Evolutionary conservation across 176 grass and related monocot species (phyloP).

Genomic region (Tillandsia leiboldiana): DNA sequence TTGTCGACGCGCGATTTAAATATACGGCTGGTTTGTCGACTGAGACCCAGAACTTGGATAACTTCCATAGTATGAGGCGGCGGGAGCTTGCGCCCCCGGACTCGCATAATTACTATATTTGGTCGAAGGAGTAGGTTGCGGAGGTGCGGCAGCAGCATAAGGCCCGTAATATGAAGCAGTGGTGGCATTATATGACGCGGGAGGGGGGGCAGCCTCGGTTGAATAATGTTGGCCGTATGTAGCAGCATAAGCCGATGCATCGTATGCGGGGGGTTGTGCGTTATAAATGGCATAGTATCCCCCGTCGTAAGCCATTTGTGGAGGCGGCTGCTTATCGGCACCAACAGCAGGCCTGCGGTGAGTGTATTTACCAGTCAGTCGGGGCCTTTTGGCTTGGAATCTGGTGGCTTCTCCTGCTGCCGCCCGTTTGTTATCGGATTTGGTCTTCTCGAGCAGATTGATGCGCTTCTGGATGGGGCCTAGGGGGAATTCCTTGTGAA

Average conservation of each 20-base stretch:
- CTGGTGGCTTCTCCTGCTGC: constrained; percentile 22
- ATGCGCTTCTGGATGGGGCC: constrained; percentile 68
- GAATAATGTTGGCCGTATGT: constrained; percentile 30
- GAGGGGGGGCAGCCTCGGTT: constrained; percentile 19
- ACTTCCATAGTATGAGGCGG: constrained; percentile 25
- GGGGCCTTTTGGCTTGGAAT: constrained; percentile 33
- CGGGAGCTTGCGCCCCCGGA: constrained; percentile 14
- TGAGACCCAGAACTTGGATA: constrained; percentile 31
- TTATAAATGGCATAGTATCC: constrained; percentile 32
- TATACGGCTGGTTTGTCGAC: constrained; percentile 29
- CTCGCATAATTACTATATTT: constrained; percentile 16
- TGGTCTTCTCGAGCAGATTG: constrained; percentile 41
- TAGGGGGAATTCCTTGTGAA: constrained; percentile 58
- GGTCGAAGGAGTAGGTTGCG: background rate
- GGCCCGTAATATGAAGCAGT: constrained; percentile 20
- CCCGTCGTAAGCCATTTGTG: constrained; percentile 28
- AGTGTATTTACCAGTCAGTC: constrained; percentile 16
- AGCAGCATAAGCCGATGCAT: constrained; percentile 7
- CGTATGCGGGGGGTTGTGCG: constrained; percentile 18
- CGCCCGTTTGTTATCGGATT: constrained; percentile 44
- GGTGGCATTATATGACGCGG: constrained; percentile 29
- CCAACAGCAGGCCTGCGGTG: constrained; percentile 18
- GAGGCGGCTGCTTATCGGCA: constrained; percentile 29
- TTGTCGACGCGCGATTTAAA: constrained; percentile 9
- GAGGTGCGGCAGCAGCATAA: constrained; percentile 15